Evolutionary conservation across 1,284 basidiomycete genomes (phyloP).

Genomic region (Fistulina hepatica): DNA sequence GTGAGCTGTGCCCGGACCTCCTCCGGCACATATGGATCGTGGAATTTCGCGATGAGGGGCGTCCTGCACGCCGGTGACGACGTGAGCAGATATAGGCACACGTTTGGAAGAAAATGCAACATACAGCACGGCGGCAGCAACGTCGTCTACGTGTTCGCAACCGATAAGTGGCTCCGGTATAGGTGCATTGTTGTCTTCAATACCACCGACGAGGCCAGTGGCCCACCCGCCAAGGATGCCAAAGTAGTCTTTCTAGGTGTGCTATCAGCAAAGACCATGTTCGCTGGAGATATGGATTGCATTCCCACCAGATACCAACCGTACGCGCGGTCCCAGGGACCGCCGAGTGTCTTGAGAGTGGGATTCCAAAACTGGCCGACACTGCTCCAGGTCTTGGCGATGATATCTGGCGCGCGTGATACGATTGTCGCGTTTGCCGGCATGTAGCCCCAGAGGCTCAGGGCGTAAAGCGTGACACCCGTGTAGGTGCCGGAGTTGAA

Average conservation of each 20-base stretch:
- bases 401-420: conserved; percentile 17
- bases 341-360: conserved; percentile 20
- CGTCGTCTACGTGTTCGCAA: conserved; percentile 21
- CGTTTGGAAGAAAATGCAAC: conserved; percentile 1
- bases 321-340: conserved; percentile 22
- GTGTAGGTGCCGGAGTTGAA: conserved; percentile 24
- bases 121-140: conserved; percentile 19
- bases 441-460: conserved; percentile 25
- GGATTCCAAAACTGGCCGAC: conserved; percentile 21
- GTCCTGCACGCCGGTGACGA: too few species aligned
- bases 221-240: conserved; percentile 22
- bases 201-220: conserved; percentile 20
- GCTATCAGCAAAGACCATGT: neutral
- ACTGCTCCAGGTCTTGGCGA: conserved; percentile 18
- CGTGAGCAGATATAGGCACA: neutral
- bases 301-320: conserved; percentile 21
- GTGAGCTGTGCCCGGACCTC: conserved; percentile 12
- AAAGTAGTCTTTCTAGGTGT: conserved; percentile 20
- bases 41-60: conserved; percentile 20
- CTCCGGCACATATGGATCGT: conserved; percentile 18
- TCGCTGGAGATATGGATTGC: too few species aligned
- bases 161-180: conserved; percentile 20
- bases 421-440: conserved; percentile 19
- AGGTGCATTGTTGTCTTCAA: conserved; percentile 19
- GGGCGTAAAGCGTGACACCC: conserved; percentile 21